Conservation (phyloP, 768 basidiomycete genomes). For the Gloeopeniophorella convolvens region DNA sequence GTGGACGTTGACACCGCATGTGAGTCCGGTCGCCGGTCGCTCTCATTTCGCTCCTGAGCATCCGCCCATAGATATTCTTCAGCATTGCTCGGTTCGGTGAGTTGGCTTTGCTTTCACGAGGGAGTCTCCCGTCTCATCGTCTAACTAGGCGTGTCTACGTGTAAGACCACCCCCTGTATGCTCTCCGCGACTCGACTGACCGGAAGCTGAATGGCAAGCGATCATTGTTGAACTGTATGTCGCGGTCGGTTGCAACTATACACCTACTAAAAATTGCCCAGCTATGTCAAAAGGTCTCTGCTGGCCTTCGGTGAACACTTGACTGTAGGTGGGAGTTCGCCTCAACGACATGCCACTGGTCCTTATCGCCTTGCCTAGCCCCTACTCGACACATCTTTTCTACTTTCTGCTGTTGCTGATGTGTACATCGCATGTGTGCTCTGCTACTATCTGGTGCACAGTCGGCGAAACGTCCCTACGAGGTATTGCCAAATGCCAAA, state of each 20-base stretch:
- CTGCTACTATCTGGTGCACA: neutral
- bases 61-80: neutral
- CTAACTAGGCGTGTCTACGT: neutral
- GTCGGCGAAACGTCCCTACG: neutral
- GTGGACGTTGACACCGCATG: constrained; percentile 1
- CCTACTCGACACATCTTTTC: neutral
- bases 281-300: neutral
- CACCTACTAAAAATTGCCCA: neutral
- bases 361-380: neutral
- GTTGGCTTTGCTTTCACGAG: neutral
- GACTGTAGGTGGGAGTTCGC: neutral
- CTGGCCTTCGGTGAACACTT: neutral
- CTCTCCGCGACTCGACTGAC: too few species aligned
- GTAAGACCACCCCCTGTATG: too few species aligned
- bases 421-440: neutral
- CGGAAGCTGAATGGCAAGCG: neutral
- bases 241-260: neutral
- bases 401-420: neutral
- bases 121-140: too few species aligned
- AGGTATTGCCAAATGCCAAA: constrained; percentile 1
- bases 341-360: too few species aligned
- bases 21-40: neutral
- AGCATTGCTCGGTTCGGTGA: constrained; percentile 1
- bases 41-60: neutral
- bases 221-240: neutral